Evolutionary conservation across 1,284 basidiomycete species (phyloP).

Genomic region (Trichosporon sp.): DNA sequence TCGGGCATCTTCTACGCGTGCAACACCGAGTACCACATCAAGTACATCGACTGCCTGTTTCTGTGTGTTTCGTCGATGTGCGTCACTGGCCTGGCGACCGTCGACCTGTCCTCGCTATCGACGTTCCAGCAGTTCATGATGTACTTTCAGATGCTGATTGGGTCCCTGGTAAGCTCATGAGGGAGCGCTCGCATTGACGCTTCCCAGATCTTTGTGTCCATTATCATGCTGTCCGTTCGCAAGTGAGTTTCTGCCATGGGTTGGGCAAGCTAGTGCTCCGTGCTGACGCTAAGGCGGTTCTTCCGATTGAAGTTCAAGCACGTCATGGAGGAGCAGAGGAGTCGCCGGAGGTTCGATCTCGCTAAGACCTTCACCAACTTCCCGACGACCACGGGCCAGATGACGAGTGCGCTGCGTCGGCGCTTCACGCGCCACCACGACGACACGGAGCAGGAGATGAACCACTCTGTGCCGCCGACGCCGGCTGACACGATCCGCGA

Average conservation of each 20-base stretch:
- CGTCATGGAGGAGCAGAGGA: conserved; percentile 55
- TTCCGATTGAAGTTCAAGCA: conserved; percentile 69
- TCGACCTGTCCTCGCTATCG: conserved; percentile 52
- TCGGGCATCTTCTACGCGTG: conserved; percentile 52
- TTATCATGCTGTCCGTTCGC: conserved; percentile 49
- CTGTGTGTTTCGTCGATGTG: conserved; percentile 54
- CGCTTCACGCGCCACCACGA: conserved; percentile 24
- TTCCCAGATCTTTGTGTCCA: conserved; percentile 43
- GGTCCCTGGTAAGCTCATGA: conserved; percentile 40
- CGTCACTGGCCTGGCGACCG: conserved; percentile 53
- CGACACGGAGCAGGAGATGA: background rate
- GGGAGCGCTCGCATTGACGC: background rate
- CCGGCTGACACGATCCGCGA: background rate
- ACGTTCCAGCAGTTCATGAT: conserved; percentile 53
- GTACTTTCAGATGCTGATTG: conserved; percentile 48
- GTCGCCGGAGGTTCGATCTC: conserved; percentile 25
- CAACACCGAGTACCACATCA: conserved; percentile 46
- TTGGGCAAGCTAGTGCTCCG: background rate
- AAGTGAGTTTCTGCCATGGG: conserved; percentile 20
- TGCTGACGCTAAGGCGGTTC: conserved; percentile 56
- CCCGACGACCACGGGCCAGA: conserved; percentile 15
- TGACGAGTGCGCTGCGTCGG: conserved; percentile 23
- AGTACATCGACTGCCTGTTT: conserved; percentile 54
- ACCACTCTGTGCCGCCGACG: background rate
- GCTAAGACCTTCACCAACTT: conserved; percentile 34